Conservation (phyloP, 768 basidiomycete genomes). For the Trametes maxima region DNA sequence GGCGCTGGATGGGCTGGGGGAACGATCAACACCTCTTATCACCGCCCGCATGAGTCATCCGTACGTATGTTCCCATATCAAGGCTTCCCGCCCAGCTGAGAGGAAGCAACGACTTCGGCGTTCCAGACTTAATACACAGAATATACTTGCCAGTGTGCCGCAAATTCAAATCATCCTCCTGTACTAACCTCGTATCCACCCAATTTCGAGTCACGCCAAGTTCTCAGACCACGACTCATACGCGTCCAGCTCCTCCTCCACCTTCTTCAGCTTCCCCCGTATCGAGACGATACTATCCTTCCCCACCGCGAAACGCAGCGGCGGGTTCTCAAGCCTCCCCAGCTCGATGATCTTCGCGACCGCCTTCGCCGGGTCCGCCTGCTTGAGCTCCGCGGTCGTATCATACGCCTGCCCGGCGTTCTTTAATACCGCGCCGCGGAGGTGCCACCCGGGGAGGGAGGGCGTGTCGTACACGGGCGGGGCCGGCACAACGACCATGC, state of each 20-base stretch:
- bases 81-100: no score
- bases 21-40: no score
- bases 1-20: no score
- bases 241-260: constrained; percentile 17
- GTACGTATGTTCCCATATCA: no score
- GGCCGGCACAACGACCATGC: background rate
- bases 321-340: constrained; percentile 18
- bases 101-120: no score
- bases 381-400: background rate
- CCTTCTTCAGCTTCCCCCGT: background rate
- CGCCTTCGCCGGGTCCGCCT: constrained; percentile 24
- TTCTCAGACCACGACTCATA: constrained; percentile 23
- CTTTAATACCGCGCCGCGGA: background rate
- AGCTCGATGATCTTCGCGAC: constrained; percentile 26
- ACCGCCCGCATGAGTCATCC: no score
- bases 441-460: background rate
- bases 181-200: no score
- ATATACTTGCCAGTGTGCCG: no score
- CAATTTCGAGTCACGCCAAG: background rate
- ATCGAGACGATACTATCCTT: constrained; percentile 12
- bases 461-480: constrained; percentile 25
- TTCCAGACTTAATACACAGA: no score
- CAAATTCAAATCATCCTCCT: no score
- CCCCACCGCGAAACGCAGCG: constrained; percentile 26
- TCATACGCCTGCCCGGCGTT: background rate